Percentiles rank a stretch among this genome's conserved stretches.
Conservation (phyloP, 2,329 filamentous ascomycete species). For the Moelleriella libera region DNA sequence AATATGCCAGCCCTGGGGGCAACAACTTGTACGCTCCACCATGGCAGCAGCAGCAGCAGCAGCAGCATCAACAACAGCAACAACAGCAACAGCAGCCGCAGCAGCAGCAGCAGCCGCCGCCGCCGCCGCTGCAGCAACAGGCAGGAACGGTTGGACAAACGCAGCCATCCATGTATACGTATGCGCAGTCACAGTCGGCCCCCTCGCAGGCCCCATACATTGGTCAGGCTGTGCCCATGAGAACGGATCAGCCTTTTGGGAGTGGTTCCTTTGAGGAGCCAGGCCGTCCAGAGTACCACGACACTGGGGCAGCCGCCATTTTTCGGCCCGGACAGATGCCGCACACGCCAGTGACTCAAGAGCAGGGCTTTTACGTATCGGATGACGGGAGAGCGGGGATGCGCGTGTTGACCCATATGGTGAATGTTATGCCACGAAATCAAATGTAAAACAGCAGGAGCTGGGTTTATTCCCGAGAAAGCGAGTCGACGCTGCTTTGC, state of each 20-base stretch:
- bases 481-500: neutral
- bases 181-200: slow-evolving; percentile 23
- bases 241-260: slow-evolving; percentile 18
- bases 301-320: slow-evolving; percentile 12
- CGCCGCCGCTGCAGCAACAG: slow-evolving; percentile 19
- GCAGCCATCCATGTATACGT: slow-evolving; percentile 30
- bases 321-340: slow-evolving; percentile 18
- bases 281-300: slow-evolving; percentile 17
- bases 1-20: slow-evolving; percentile 27
- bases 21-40: slow-evolving; percentile 24
- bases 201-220: slow-evolving; percentile 16
- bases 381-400: slow-evolving; percentile 18
- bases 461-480: neutral
- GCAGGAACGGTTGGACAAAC: slow-evolving; percentile 23
- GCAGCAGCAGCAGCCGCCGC: too few species aligned
- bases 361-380: slow-evolving; percentile 19
- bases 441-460: slow-evolving; percentile 10
- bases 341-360: slow-evolving; percentile 13
- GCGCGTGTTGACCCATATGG: slow-evolving; percentile 13
- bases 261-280: slow-evolving; percentile 19
- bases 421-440: slow-evolving; percentile 14
- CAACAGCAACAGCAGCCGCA: too few species aligned
- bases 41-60: neutral
- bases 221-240: slow-evolving; percentile 16
- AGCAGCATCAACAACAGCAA: too few species aligned